Base-by-base conservation (phyloP, 78 protist species). In the Dictyostelium intermedium region DNA sequence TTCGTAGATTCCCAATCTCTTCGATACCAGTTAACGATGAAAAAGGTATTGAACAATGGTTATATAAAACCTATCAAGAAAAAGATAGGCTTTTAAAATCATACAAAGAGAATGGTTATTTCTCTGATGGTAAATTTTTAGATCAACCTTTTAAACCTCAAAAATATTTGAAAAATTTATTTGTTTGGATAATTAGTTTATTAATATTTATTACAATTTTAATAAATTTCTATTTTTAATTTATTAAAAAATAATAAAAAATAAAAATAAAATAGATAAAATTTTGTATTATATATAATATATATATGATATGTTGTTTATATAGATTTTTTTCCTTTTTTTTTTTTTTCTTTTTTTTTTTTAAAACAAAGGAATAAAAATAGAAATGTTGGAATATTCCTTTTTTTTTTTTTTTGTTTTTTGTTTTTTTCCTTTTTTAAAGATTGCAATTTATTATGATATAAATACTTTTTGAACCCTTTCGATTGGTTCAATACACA, bases 401-500 rank as follows among this genome's bases (percentile, higher is more conserved):
- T 61, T 61, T 23, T 60, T 60, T 60, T 18, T 20, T 20, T 56
- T 60, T 60, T 60, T 60, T 60, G 10, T 53, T 16, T 23, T 16
- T 53, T 16, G 10, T 1, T 53, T 53, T 13, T 14, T 53, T 53
- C 7, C 20, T 53, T 0, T 50, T 50, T 3, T 41, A 5, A 41
- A 20, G 23, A 18, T 14, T 61, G 30, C 2, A 9, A n/a, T 66
- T 30, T 25, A 30, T 69, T 85, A 85, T 8, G 83, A 47, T 16
- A 85, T 25, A 74, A 74, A 85, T 20, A 85, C 83, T 50, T 82
- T 70, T 74, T 85, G 91, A 37, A 86, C 92, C 63, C 60, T 74
- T 61, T 86, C 92, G 79, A 86, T 86, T 4, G 92, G 74, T 78
- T 60, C 77, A 60, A 77, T 76, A 39, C 92, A 86, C 18, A 86